Base-by-base conservation (phyloP, 192 early-diverging fungal genomes). In the Phlyctochytrium arcticum region DNA sequence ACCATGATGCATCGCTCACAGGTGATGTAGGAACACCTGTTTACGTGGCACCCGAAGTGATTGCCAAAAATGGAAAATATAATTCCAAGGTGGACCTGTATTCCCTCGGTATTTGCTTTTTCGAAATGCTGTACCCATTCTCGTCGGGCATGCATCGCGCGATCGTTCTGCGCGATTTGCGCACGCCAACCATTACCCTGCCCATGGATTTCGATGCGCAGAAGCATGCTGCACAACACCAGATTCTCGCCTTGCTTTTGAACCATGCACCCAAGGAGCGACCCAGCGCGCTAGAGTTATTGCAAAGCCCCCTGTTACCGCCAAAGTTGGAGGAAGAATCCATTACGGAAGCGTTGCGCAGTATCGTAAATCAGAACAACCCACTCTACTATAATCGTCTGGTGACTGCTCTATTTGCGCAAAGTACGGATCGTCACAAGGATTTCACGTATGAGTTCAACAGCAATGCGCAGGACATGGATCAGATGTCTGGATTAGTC, bases 381-480 rank as follows among this genome's bases (percentile, higher is more conserved):
- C 89, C 92, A 32, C 84, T 88, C 3, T 90, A 96, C 70, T 95
- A 92, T 59, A 76, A 83, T 21, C 77, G 85, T 34, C 79, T 98
- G 19, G 84, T 98, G 74, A 78, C 80, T 4, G 80, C 91, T 3
- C 71, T 98, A 51, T 96, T 95, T 65, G 79, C 80, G 0, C 90
- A 89, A 57, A 72, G 78, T 9, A 74, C 87, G 0, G 90, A 92
- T 75, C 80, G 82, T 57, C 89, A 90, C 70, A 93, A 92, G 57
- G 95, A 95, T 54, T 89, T 90, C 66, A 89, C 92, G 3, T 96
- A 90, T 64, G 95, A 98, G 54, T 92, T 85, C 66, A 85, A 66
- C 57, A 67, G 51, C 73, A 65, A 69, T 53, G 72, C 57, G 59
- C 67, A 44, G 51, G 76, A 54, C 33, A 65, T 57, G 60, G 76